Conservation (phyloP, 257 asterid species). For the Gynochthodes officinalis region DNA sequence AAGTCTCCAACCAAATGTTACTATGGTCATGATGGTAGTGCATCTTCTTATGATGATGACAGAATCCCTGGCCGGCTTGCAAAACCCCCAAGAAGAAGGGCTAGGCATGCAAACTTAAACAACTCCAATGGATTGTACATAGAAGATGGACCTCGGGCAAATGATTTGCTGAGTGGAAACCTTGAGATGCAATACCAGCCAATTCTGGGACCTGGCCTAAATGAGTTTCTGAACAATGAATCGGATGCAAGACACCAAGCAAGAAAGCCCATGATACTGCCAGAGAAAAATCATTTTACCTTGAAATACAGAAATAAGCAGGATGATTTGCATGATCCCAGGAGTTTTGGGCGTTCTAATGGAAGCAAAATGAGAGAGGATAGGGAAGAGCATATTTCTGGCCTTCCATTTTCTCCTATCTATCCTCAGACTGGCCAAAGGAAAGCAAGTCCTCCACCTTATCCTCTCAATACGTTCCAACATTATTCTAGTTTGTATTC, state of each 20-base stretch:
- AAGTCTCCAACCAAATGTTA: slow-evolving; percentile 43
- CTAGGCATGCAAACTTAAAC: slow-evolving; percentile 22
- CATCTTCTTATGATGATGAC: slow-evolving; percentile 62
- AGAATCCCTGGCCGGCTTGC: slow-evolving; percentile 27
- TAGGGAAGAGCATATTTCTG: slow-evolving; percentile 24
- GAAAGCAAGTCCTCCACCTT: slow-evolving; percentile 26
- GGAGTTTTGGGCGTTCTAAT: slow-evolving; percentile 16
- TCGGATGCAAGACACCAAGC: slow-evolving; percentile 32
- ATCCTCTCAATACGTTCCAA: slow-evolving; percentile 28
- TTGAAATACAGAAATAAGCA: slow-evolving; percentile 32
- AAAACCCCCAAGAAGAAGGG: slow-evolving; percentile 32
- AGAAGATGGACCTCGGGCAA: slow-evolving; percentile 21
- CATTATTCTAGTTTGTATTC: slow-evolving; percentile 35
- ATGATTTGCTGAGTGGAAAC: slow-evolving; percentile 19
- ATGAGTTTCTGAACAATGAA: slow-evolving; percentile 21
- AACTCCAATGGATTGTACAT: slow-evolving; percentile 25
- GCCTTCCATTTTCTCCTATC: slow-evolving; percentile 29
- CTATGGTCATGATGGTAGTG: slow-evolving; percentile 61
- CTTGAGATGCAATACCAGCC: slow-evolving; percentile 31
- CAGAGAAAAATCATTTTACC: slow-evolving; percentile 29
- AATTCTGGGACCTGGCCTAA: slow-evolving; percentile 21
- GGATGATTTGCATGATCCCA: slow-evolving; percentile 34
- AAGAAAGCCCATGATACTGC: slow-evolving; percentile 23
- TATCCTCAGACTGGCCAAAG: slow-evolving; percentile 34
- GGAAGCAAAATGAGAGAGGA: slow-evolving; percentile 34